Evolutionary conservation across 2,329 filamentous ascomycete species (phyloP).

Genomic region (Ophiocordyceps unilateralis): DNA sequence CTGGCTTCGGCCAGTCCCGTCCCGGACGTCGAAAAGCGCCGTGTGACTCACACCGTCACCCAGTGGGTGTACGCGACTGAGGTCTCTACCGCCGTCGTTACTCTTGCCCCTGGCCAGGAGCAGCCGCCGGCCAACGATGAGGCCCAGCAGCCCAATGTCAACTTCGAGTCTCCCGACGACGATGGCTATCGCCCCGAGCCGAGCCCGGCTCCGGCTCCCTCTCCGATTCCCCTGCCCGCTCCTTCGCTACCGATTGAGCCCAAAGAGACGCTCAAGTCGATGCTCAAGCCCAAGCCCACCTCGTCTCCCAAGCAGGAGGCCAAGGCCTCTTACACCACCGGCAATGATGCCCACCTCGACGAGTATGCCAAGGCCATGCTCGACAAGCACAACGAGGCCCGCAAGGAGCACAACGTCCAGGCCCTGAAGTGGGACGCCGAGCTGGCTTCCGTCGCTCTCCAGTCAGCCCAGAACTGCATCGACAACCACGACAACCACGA

Average conservation of each 20-base stretch:
- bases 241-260: neutral
- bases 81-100: constrained; percentile 20
- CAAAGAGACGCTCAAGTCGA: neutral
- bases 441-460: constrained; percentile 45
- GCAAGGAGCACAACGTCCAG: constrained; percentile 58
- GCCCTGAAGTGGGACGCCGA: constrained; percentile 47
- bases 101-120: constrained; percentile 20
- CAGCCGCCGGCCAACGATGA: neutral
- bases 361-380: constrained; percentile 28
- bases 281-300: constrained; percentile 3
- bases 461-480: constrained; percentile 47
- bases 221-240: neutral
- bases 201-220: neutral
- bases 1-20: constrained; percentile 28
- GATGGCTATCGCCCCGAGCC: neutral
- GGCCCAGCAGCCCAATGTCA: neutral
- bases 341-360: constrained; percentile 1
- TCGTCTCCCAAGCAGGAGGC: neutral
- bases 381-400: constrained; percentile 73
- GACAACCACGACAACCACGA: constrained; percentile 64
- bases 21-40: constrained; percentile 15
- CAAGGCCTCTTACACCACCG: constrained; percentile 2
- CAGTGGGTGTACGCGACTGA: constrained; percentile 19
- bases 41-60: constrained; percentile 13
- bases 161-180: neutral